Evolutionary conservation across 2,329 filamentous ascomycete species (phyloP).

Genomic region (Ophiosphaerella herpotricha): DNA sequence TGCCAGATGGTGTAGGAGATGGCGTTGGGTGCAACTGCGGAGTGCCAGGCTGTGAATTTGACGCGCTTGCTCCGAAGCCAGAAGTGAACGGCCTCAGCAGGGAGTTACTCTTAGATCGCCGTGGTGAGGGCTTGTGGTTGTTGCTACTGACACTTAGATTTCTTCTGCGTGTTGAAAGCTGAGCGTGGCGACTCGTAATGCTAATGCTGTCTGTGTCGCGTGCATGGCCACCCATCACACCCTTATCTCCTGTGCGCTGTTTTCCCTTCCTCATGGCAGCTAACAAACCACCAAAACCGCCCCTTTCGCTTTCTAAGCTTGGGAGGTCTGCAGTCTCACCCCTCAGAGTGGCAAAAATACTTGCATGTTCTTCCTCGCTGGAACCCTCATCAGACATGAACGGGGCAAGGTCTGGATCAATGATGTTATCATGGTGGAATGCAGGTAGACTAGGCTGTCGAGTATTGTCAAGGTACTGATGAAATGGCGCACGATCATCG

Average conservation of each 20-base stretch:
- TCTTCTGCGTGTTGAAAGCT: slow-evolving; percentile 70
- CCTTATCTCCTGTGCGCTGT: slow-evolving; percentile 73
- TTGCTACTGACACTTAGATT: slow-evolving; percentile 85
- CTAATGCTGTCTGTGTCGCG: slow-evolving; percentile 69
- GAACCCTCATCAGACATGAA: slow-evolving; percentile 96
- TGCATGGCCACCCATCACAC: slow-evolving; percentile 62
- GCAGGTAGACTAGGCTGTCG: slow-evolving; percentile 74
- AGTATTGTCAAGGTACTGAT: slow-evolving; percentile 72
- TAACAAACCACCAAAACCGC: slow-evolving; percentile 73
- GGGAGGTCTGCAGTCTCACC: slow-evolving; percentile 64
- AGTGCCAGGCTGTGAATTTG: slow-evolving; percentile 22
- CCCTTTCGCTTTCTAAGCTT: slow-evolving; percentile 72
- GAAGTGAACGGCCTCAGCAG: slow-evolving; percentile 56
- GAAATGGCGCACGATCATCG: slow-evolving; percentile 87
- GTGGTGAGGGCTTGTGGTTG: slow-evolving; percentile 72
- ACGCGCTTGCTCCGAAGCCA: slow-evolving; percentile 36
- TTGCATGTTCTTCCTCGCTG: slow-evolving; percentile 89
- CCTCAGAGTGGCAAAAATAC: slow-evolving; percentile 76
- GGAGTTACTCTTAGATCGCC: slow-evolving; percentile 62
- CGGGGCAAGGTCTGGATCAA: slow-evolving; percentile 91
- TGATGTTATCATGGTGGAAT: slow-evolving; percentile 99
- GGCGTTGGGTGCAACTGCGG: slow-evolving; percentile 31
- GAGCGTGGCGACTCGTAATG: slow-evolving; percentile 65
- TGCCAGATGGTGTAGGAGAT: slow-evolving; percentile 34
- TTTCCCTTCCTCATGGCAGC: slow-evolving; percentile 77